Conservation (phyloP, 768 basidiomycete genomes). For the Pleurotus ostreatus region DNA sequence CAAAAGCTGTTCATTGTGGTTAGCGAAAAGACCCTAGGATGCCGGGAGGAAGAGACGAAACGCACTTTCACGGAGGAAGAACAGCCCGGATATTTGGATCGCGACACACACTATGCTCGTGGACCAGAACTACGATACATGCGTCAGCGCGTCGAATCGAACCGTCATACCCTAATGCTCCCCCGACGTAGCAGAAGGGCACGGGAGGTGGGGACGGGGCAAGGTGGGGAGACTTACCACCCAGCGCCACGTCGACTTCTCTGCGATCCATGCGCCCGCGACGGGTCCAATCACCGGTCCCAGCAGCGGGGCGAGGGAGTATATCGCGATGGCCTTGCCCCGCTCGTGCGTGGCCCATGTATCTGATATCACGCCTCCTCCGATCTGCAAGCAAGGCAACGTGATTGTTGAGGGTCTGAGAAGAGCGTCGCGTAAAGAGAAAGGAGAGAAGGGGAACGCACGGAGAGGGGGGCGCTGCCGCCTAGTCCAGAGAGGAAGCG, state of each 20-base stretch:
- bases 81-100: conserved; percentile 52
- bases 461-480: conserved; percentile 65
- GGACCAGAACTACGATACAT: conserved; percentile 52
- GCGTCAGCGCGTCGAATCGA: background rate
- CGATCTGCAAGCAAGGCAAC: conserved; percentile 30
- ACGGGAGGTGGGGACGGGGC: background rate
- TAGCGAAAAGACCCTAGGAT: conserved; percentile 19
- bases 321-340: conserved; percentile 60
- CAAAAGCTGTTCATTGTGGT: conserved; percentile 27
- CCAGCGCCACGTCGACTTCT: conserved; percentile 69
- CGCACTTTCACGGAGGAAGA: conserved; percentile 52
- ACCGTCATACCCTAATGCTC: too few relatives aligned
- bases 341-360: conserved; percentile 59
- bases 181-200: background rate
- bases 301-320: conserved; percentile 60
- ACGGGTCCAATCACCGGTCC: conserved; percentile 65
- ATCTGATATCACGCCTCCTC: conserved; percentile 56
- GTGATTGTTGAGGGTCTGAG: too few relatives aligned
- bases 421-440: conserved; percentile 32
- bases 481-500: conserved; percentile 69
- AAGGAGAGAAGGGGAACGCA: conserved; percentile 41
- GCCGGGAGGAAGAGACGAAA: conserved; percentile 14
- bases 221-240: conserved; percentile 46
- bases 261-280: conserved; percentile 61
- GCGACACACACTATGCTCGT: conserved; percentile 52